Evolutionary conservation across 1,139 yeast species (phyloP), one percentile per base, ranked within the genome.

Genomic region (Scheffersomyces stambukii): DNA sequence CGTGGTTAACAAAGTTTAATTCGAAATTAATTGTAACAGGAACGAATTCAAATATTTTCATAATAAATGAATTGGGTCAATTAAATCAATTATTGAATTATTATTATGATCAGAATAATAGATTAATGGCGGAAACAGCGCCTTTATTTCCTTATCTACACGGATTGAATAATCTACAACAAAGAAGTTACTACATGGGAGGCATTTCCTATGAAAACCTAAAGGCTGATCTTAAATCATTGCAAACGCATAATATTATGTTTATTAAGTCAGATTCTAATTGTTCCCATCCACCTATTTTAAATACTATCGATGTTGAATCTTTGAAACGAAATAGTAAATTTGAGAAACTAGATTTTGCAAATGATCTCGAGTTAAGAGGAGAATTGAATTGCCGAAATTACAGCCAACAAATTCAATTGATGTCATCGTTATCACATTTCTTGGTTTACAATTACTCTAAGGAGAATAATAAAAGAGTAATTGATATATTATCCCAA

Each of bases 81-180:
- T 35, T 47, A 13, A 25, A 33, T 6, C 40, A 41, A 6, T 42
- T 64, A 16, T 46, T 61, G 13, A 41, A 52, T 15, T 53, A 46
- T 39, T 54, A 57, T 32, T 59, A 62, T 35, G 40, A 45, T 15
- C 28, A 21, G 8, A 41, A 40, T 7, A 48, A 46, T 27, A 31
- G 37, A 9, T 38, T 53, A 14, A 51, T 51, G 8, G 34, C 36
- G 8, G 14, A 16, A 7, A 28, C 28, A 24, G 21, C 42, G 4
- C 31, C 35, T 5, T 37, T 60, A 38, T 63, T 64, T 31, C 70
- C 70, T 1, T 63, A 57, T 33, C 46, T 63, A 24, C 69, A 63
- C 43, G 69, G 67, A 0, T 41, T 62, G 23, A 42, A 45, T 31
- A 49, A 45, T 25, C 27, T 43, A 8, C 43, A 45, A 26, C 68